Evolutionary conservation across 495 filamentous ascomycete species (phyloP).

Genomic region (Podospora bellae-mahoneyi): DNA sequence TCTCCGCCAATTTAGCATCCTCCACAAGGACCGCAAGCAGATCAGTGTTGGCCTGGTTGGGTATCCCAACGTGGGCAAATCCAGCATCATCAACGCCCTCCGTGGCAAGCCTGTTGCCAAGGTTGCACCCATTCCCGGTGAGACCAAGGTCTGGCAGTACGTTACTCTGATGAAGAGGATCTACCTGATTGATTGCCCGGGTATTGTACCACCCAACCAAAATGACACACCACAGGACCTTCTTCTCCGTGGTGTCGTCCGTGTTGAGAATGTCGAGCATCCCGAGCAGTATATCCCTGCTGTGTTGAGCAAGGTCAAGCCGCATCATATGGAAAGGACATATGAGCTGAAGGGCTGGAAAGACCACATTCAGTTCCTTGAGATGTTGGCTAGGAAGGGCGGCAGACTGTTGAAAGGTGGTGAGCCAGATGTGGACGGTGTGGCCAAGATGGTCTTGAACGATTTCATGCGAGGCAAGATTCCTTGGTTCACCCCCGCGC

Average conservation of each 20-base stretch:
- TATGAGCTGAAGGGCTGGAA: slow-evolving; percentile 79
- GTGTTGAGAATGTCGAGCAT: slow-evolving; percentile 92
- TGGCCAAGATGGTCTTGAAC: slow-evolving; percentile 91
- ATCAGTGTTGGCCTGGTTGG: slow-evolving; percentile 86
- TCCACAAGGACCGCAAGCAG: slow-evolving; percentile 90
- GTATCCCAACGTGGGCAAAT: slow-evolving; percentile 74
- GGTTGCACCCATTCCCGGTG: slow-evolving; percentile 92
- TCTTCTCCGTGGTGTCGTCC: slow-evolving; percentile 84
- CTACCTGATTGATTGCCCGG: slow-evolving; percentile 95
- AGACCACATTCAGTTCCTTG: slow-evolving; percentile 76
- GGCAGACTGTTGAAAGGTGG: slow-evolving; percentile 83
- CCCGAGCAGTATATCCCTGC: slow-evolving; percentile 93
- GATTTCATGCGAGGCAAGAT: slow-evolving; percentile 94
- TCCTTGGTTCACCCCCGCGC: slow-evolving; percentile 89
- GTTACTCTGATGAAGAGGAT: slow-evolving; percentile 96
- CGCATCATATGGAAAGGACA: slow-evolving; percentile 84
- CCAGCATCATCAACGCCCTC: slow-evolving; percentile 88
- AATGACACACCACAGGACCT: slow-evolving; percentile 83
- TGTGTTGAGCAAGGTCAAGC: slow-evolving; percentile 73
- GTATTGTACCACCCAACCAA: slow-evolving; percentile 85
- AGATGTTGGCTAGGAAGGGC: slow-evolving; percentile 80
- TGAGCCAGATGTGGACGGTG: slow-evolving; percentile 87
- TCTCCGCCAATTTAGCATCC: slow-evolving; percentile 84
- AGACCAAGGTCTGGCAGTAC: slow-evolving; percentile 91
- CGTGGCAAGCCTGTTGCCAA: slow-evolving; percentile 89